Conservation (phyloP, 2,329 filamentous ascomycete species). For the Fusarium sp. region DNA sequence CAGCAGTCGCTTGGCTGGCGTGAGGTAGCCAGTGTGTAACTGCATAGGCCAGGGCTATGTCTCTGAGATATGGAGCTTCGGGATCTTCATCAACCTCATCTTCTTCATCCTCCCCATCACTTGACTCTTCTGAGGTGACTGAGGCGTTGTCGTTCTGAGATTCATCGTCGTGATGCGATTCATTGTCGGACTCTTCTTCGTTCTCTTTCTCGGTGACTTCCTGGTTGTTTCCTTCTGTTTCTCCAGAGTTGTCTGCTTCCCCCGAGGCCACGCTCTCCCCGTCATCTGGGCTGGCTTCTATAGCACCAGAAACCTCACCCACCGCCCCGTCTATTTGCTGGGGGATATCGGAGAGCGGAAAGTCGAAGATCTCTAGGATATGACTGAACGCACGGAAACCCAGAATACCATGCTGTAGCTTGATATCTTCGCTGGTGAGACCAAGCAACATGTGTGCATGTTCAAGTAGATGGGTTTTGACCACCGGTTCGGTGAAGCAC, state of each 20-base stretch:
- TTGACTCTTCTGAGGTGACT: not conserved
- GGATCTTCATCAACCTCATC: constrained; percentile 35
- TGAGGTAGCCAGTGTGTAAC: constrained; percentile 55
- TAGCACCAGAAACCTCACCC: not conserved
- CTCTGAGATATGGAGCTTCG: constrained; percentile 43
- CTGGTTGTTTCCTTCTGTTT: not conserved
- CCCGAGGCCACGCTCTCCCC: constrained; percentile 27
- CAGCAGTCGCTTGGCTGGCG: constrained; percentile 53
- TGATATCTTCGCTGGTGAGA: constrained; percentile 51
- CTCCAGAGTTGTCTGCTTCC: constrained; percentile 12
- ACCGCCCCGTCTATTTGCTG: not conserved
- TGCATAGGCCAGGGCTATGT: constrained; percentile 48
- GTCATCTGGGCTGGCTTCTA: not conserved
- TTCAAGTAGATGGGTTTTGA: constrained; percentile 53
- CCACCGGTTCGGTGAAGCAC: constrained; percentile 38
- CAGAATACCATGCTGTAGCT: constrained; percentile 55
- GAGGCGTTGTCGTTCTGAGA: not conserved
- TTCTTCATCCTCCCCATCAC: constrained; percentile 16
- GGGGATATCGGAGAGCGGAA: constrained; percentile 11
- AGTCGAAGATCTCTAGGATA: constrained; percentile 48
- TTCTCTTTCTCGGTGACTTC: not conserved
- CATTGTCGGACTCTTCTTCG: constrained; percentile 21
- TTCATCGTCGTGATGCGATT: not conserved
- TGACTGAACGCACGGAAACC: constrained; percentile 52
- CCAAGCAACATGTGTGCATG: constrained; percentile 48